Evolutionary conservation across 495 filamentous ascomycete species (phyloP), one percentile per base, ranked within the genome.

Genomic region (Neurospora sp.): DNA sequence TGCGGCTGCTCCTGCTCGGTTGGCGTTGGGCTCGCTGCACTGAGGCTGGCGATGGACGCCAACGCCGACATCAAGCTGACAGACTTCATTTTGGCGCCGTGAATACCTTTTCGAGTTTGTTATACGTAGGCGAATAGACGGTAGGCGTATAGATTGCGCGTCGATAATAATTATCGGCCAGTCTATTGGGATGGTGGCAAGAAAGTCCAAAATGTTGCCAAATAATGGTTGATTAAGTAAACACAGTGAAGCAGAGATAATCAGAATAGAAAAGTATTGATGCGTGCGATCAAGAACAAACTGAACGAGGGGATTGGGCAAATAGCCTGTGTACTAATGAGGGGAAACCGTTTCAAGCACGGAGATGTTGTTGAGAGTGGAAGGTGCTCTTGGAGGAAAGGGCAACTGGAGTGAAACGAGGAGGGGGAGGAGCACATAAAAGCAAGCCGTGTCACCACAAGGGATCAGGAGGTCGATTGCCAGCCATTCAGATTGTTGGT

Each of bases 1-100:
- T 81, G 89, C 80, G 80, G 90, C 82, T 83, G 88, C 86, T 84
- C 87, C 80, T 65, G 88, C 86, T 84, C 81, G 11, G 82, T 86
- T 41, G 82, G 83, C n/a, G 89, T 89, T 39, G 89, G 86, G 59
- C 84, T 83, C 68, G 89, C 89, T 31, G 83, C 80, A 46, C 85
- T 88, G 71, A 88, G 72, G 61, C 85, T 81, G 73, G 86, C 83
- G 72, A 79, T 69, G n/a, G 86, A 85, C 75, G 87, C 89, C 78
- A 92, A 77, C 75, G 87, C 87, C 71, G 85, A 77, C 70, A 82
- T 78, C 76, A 86, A 74, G 75, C 76, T 75, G 71, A 48, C 10
- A 39, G 73, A 71, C 71, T 71, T 46, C 75, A 76, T 76, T 69
- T 70, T 74, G 70, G 70, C 39, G 39, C 53, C 53, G 27, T 14